A percentile compares a stretch with the other conserved stretches of the same genome.
Conservation (phyloP, 1,284 basidiomycete genomes). For the Ceratorhiza oryzae-sativae region DNA sequence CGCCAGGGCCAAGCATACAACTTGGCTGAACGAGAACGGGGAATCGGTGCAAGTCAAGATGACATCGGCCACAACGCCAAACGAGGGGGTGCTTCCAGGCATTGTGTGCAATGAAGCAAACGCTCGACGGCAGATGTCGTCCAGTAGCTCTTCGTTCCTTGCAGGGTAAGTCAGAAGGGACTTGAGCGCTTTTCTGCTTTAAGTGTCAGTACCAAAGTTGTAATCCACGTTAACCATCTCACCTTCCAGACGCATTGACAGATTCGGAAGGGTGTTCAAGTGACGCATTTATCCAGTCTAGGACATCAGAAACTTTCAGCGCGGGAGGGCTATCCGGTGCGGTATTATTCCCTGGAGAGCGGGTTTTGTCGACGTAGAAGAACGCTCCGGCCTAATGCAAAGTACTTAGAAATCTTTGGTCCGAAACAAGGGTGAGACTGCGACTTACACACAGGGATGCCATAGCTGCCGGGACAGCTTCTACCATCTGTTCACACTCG, state of each 20-base stretch:
- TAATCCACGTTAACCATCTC: not conserved
- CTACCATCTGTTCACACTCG: slow-evolving; percentile 64
- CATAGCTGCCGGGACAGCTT: slow-evolving; percentile 81
- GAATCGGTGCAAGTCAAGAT: slow-evolving; percentile 65
- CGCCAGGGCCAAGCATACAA: slow-evolving; percentile 81
- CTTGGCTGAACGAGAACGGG: slow-evolving; percentile 75
- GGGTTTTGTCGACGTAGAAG: slow-evolving; percentile 61
- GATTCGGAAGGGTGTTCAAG: slow-evolving; percentile 38
- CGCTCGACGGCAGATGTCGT: slow-evolving; percentile 74
- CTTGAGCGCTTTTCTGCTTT: slow-evolving; percentile 74
- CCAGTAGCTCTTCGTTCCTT: slow-evolving; percentile 67
- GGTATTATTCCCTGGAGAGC: slow-evolving; percentile 25
- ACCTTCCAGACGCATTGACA: slow-evolving; percentile 32
- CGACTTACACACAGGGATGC: slow-evolving; percentile 81
- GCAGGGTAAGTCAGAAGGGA: slow-evolving; percentile 71
- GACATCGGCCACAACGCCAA: slow-evolving; percentile 81
- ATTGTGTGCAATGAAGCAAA: slow-evolving; percentile 67
- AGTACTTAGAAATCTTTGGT: slow-evolving; percentile 37
- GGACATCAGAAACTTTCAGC: slow-evolving; percentile 16
- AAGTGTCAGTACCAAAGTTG: slow-evolving; percentile 36
- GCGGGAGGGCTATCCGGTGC: slow-evolving; percentile 21
- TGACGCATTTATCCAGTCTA: slow-evolving; percentile 47
- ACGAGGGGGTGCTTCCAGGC: slow-evolving; percentile 70
- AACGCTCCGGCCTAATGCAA: slow-evolving; percentile 70
- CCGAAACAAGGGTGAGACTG: not conserved